These are phyloP conservation scores for Linderniella brevidens DNA, from an alignment of 257 asterid genomes.

Conservation along the genomic window DNA sequence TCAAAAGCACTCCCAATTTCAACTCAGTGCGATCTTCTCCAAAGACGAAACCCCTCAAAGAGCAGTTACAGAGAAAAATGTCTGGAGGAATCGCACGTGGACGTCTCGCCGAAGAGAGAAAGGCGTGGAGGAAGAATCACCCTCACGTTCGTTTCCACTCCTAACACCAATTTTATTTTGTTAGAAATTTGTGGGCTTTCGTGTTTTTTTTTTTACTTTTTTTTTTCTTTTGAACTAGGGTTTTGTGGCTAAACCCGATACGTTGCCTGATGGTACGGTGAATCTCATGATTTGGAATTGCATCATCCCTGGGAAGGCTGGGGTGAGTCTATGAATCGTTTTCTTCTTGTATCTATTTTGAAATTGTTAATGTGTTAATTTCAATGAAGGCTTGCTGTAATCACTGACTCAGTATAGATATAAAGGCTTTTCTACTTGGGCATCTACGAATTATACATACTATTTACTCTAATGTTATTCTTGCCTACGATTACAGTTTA, in stretches of 20 bases:
- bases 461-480: too few species aligned
- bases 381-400: too few species aligned
- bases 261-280: conserved; percentile 43
- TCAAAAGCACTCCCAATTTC: too few species aligned
- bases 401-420: too few species aligned
- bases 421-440: too few species aligned
- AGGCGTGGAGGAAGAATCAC: conserved; percentile 40
- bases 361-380: background rate
- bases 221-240: conserved; percentile 23
- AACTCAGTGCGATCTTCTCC: too few species aligned
- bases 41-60: too few species aligned
- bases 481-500: too few species aligned
- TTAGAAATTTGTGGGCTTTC: background rate
- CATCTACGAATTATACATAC: too few species aligned
- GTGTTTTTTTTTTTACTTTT: background rate
- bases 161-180: background rate
- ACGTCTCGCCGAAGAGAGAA: conserved; percentile 38
- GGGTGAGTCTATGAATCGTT: conserved; percentile 24
- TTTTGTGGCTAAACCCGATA: conserved; percentile 60
- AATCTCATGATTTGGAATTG: conserved; percentile 65
- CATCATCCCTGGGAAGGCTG: conserved; percentile 52
- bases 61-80: conserved; percentile 11
- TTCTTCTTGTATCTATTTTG: background rate
- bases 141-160: conserved; percentile 24
- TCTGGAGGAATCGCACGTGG: conserved; percentile 47